Evolutionary conservation across 805 yeast species (phyloP), one percentile per base, ranked within the genome.

Genomic region (Maudiozyma serrabonitensis): DNA sequence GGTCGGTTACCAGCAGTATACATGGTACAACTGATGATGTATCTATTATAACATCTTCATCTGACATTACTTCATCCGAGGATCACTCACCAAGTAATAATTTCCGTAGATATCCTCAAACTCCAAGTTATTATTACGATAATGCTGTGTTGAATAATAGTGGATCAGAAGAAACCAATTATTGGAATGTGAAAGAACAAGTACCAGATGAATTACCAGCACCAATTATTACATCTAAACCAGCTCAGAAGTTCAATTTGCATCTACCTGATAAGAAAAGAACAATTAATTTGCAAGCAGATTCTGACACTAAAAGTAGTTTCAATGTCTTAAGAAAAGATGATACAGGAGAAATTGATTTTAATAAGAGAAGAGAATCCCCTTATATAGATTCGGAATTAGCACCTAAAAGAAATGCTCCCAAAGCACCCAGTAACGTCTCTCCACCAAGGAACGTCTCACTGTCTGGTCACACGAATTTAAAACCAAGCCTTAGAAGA

Each of bases 361-460:
- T 87, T 60, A 93, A 87, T 57, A 80, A 84, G 56, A 73, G 88
- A 46, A 69, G 95, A 42, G 80, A 79, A 43, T 82, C 95, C 0
- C 95, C 95, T 1, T 85, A 77, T 58, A 80, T 70, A 18, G 61
- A 69, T 18, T 75, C 81, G 1, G 76, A 71, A 49, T 69, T 85
- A 21, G 79, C 84, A 9, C 93, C 95, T 0, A 76, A 74, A 50
- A 69, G 95, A 57, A 79, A 75, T 12, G 84, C 88, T 0, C 89
- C 88, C 0, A 84, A 83, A 6, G 86, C 88, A 4, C 87, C 88
- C 2, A 57, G 56, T 2, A 56, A 54, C 40, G 48, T 52, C 1
- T 61, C 62, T 2, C 66, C 63, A 12, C 63, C 55, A 38, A 54
- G 53, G 32, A 47, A 56, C 4, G 34, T 41, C 13, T 52, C 61